These are phyloP conservation scores for Tulasnella sp. DNA, from an alignment of 768 basidiomycete species.

Conservation along the genomic window DNA sequence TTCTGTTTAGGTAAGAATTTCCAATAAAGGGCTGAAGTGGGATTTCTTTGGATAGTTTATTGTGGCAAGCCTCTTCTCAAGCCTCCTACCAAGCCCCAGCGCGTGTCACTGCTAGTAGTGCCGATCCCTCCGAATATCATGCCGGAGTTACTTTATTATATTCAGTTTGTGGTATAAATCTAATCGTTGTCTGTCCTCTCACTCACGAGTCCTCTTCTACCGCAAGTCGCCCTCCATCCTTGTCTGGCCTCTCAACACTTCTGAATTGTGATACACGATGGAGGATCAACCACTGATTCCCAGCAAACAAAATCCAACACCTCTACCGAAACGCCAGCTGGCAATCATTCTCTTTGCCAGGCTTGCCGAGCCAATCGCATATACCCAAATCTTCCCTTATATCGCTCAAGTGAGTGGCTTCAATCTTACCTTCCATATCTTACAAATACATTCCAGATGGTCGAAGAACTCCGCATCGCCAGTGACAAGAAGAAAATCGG, in stretches of 20 bases:
- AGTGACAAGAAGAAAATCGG: constrained; percentile 34
- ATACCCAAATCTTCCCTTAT: constrained; percentile 35
- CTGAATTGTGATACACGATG: background rate
- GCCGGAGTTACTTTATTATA: background rate
- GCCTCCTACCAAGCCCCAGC: background rate
- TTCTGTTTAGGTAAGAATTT: too few species aligned
- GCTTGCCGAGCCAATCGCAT: constrained; percentile 38
- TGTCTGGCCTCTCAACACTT: background rate
- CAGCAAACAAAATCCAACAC: constrained; percentile 30
- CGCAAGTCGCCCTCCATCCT: background rate
- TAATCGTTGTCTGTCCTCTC: too few species aligned
- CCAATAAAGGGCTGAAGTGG: too few species aligned
- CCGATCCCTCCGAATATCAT: background rate
- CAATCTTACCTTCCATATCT: background rate
- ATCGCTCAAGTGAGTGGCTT: constrained; percentile 28
- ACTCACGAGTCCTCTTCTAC: background rate
- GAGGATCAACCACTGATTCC: constrained; percentile 14
- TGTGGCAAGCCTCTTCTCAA: background rate
- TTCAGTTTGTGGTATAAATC: too few species aligned
- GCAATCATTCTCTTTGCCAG: constrained; percentile 33
- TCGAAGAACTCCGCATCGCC: constrained; percentile 34
- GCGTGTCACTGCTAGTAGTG: background rate
- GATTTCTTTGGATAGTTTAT: too few species aligned
- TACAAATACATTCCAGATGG: constrained; percentile 25
- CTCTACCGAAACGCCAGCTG: constrained; percentile 37